phyloP scores from a whole-genome alignment of 73 alveolate species.

The Tetrahymena malaccensis region DNA sequence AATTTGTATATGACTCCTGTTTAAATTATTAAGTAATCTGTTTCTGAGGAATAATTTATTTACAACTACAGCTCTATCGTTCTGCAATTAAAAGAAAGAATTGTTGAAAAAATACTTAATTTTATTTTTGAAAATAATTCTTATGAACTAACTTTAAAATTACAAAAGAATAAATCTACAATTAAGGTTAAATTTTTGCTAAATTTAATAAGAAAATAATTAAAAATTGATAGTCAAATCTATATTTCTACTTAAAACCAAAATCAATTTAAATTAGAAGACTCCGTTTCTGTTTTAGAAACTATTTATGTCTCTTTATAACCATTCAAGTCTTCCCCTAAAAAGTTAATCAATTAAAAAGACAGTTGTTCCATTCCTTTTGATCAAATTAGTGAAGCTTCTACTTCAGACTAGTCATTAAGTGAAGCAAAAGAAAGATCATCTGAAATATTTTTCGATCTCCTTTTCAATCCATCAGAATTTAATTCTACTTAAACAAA shows the following conservation, averaged over 20 bases:
- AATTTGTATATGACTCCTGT: neutral
- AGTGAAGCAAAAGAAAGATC: neutral
- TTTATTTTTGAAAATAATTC: neutral
- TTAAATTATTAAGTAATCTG: neutral
- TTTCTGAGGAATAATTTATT: neutral
- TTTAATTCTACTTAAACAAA: neutral
- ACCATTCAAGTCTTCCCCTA: neutral
- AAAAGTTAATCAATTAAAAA: neutral
- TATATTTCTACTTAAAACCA: neutral
- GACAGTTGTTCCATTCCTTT: neutral
- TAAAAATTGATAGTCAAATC: neutral
- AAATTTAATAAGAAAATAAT: neutral
- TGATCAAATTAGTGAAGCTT: neutral
- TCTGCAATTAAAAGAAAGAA: neutral
- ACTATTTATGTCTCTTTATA: neutral
- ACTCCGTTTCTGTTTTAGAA: neutral
- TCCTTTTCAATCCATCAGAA: neutral
- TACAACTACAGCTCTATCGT: neutral
- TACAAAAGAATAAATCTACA: neutral
- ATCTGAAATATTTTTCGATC: neutral
- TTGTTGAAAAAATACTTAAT: neutral
- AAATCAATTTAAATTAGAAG: neutral
- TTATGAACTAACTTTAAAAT: neutral
- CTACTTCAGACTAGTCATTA: neutral
- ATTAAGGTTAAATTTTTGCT: neutral